These are phyloP conservation scores for Xylaria digitata DNA, from an alignment of 2,329 filamentous ascomycete species.

Conservation along the genomic window DNA sequence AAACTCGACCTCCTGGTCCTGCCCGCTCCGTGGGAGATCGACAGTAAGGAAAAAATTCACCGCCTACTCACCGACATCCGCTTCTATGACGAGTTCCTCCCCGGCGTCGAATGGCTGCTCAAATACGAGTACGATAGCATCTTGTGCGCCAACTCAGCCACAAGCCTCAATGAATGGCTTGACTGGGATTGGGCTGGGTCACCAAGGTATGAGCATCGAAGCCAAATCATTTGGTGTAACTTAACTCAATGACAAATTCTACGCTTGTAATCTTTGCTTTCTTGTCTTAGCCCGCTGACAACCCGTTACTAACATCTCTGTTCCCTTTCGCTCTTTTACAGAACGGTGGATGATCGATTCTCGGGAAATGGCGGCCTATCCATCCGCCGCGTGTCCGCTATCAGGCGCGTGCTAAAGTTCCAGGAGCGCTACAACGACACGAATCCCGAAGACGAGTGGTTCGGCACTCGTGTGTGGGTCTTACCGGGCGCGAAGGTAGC, in stretches of 20 bases:
- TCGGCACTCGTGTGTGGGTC: constrained; percentile 60
- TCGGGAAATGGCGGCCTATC: constrained; percentile 66
- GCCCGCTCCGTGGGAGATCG: constrained; percentile 60
- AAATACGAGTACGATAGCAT: constrained; percentile 68
- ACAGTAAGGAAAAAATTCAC: constrained; percentile 60
- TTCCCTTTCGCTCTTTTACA: constrained; percentile 36
- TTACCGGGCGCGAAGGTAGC: constrained; percentile 63
- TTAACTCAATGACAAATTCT: neutral
- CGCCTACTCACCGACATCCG: constrained; percentile 61
- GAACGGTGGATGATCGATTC: constrained; percentile 57
- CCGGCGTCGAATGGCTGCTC: constrained; percentile 64
- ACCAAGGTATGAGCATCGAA: constrained; percentile 53
- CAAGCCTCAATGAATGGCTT: constrained; percentile 64
- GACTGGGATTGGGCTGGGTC: constrained; percentile 66
- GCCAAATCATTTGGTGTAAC: neutral
- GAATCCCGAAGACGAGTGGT: constrained; percentile 67
- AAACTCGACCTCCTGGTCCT: constrained; percentile 64
- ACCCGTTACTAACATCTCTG: constrained; percentile 9
- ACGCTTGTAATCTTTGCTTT: neutral
- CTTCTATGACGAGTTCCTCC: constrained; percentile 65
- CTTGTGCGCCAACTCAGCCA: constrained; percentile 64
- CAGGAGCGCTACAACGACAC: constrained; percentile 63
- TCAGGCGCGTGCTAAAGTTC: constrained; percentile 60
- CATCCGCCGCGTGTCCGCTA: constrained; percentile 63
- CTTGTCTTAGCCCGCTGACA: neutral